Conservation (phyloP, 305 asterid genomes). For the Ilex paraguariensis region DNA sequence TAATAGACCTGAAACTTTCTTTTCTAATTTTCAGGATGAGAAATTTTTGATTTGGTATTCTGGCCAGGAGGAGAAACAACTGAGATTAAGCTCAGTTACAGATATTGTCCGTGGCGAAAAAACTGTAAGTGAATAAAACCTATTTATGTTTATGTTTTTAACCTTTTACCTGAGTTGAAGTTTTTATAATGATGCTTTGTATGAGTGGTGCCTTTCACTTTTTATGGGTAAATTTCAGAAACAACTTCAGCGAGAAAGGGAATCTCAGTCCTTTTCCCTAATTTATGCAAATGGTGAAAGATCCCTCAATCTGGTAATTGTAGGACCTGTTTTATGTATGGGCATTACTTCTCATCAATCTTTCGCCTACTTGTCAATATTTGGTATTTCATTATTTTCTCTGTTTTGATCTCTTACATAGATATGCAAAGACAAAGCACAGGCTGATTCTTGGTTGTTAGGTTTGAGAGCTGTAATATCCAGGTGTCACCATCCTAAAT, state of each 20-base stretch:
- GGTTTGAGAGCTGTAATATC: constrained; percentile 37
- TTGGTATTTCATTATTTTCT: neutral
- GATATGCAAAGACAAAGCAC: constrained; percentile 44
- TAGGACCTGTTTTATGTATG: neutral
- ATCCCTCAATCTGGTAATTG: constrained; percentile 35
- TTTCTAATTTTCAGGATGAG: constrained; percentile 34
- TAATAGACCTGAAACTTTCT: constrained; percentile 1
- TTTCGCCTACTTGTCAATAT: neutral
- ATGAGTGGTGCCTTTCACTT: neutral
- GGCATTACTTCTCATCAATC: neutral
- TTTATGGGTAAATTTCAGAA: constrained; percentile 20
- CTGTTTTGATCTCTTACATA: constrained; percentile 11
- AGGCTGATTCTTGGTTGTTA: constrained; percentile 39
- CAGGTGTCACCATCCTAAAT: constrained; percentile 23
- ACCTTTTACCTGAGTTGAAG: neutral
- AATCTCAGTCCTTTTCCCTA: constrained; percentile 35
- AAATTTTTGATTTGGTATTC: constrained; percentile 39
- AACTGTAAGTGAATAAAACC: constrained; percentile 21
- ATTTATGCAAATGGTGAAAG: constrained; percentile 32
- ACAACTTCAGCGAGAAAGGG: constrained; percentile 34
- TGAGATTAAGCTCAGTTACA: constrained; percentile 30
- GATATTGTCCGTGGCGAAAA: constrained; percentile 31
- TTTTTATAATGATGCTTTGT: neutral
- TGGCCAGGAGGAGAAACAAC: constrained; percentile 37
- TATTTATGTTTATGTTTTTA: neutral